A percentile compares a stretch with the other conserved stretches of the same genome.
These are phyloP conservation scores for Iodosphaeria phyllophila DNA, from an alignment of 2,329 filamentous ascomycete species.

Conservation along the genomic window DNA sequence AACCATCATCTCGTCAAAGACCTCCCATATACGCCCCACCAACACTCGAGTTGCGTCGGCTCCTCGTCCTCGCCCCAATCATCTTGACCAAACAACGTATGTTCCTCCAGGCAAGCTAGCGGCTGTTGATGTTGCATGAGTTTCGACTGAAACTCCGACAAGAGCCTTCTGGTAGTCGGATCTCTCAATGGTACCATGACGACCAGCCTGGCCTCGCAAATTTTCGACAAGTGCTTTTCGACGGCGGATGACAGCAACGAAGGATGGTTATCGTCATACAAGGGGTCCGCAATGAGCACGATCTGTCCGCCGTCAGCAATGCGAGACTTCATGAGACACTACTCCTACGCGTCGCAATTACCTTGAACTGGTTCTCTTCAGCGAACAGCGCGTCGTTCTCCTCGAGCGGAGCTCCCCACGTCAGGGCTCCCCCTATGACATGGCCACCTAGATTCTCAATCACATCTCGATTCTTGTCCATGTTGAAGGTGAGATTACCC, in stretches of 20 bases:
- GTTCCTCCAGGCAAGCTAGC: conserved; percentile 36
- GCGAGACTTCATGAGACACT: too few species aligned
- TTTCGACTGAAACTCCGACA: conserved; percentile 38
- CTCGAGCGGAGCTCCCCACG: conserved; percentile 43
- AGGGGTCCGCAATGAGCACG: conserved; percentile 66
- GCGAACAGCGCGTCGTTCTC: conserved; percentile 26
- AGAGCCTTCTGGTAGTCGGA: conserved; percentile 41
- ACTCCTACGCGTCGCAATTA: too few species aligned
- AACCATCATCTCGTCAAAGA: too few species aligned
- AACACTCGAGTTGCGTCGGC: conserved; percentile 35
- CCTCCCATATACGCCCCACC: conserved; percentile 46
- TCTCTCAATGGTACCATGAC: conserved; percentile 70
- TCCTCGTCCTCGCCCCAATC: conserved; percentile 48
- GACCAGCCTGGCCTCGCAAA: conserved; percentile 42
- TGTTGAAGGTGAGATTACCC: conserved; percentile 61
- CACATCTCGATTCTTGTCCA: conserved; percentile 38
- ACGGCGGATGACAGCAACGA: conserved; percentile 54
- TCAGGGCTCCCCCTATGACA: conserved; percentile 46
- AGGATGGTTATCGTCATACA: conserved; percentile 78
- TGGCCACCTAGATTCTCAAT: conserved; percentile 35
- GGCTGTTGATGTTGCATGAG: conserved; percentile 33
- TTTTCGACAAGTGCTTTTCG: conserved; percentile 40
- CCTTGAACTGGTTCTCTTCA: conserved; percentile 30
- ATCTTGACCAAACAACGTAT: conserved; percentile 46
- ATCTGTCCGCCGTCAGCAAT: conserved; percentile 24